Percentiles rank a stretch among this genome's conserved stretches.
phyloP scores from a whole-genome alignment of 495 filamentous ascomycete species.

The Cladorrhinum samala region DNA sequence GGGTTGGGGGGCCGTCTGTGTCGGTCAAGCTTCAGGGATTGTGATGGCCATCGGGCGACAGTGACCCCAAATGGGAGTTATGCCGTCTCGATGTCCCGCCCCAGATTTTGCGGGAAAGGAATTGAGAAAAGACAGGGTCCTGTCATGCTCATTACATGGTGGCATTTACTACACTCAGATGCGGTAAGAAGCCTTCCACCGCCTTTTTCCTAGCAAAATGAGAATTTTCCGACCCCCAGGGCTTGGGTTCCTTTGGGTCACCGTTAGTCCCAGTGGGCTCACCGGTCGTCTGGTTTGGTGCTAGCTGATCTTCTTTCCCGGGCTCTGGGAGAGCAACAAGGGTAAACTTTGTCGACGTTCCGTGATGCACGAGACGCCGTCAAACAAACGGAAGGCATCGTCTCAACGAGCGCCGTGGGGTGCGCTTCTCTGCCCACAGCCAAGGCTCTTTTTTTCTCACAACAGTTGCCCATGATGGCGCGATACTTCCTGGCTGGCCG shows the following conservation, averaged over 20 bases:
- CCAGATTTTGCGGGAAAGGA: conserved; percentile 18
- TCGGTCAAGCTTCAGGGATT: conserved; percentile 18
- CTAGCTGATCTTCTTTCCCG: neutral
- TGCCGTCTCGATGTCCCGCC: conserved; percentile 18
- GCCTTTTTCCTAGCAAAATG: conserved; percentile 8
- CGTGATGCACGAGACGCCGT: too few relatives aligned
- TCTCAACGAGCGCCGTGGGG: too few relatives aligned
- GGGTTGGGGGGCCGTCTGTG: conserved; percentile 21
- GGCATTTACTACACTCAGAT: conserved; percentile 6
- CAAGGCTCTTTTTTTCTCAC: neutral
- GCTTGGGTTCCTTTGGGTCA: conserved; percentile 7
- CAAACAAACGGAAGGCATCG: too few relatives aligned
- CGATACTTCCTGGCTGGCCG: neutral
- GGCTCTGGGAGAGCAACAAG: too few relatives aligned
- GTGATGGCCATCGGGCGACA: conserved; percentile 17
- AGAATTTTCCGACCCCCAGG: neutral
- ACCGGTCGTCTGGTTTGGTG: conserved; percentile 4
- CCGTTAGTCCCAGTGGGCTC: conserved; percentile 2
- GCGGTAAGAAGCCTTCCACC: conserved; percentile 1
- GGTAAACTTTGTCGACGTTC: too few relatives aligned
- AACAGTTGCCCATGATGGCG: neutral
- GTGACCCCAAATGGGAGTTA: conserved; percentile 17
- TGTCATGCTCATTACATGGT: conserved; percentile 8
- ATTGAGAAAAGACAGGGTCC: neutral
- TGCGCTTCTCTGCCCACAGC: neutral